Evolutionary conservation across 1,284 basidiomycete species (phyloP), one percentile per base, ranked within the genome.

Genomic region (Ceratobasidium sp.): DNA sequence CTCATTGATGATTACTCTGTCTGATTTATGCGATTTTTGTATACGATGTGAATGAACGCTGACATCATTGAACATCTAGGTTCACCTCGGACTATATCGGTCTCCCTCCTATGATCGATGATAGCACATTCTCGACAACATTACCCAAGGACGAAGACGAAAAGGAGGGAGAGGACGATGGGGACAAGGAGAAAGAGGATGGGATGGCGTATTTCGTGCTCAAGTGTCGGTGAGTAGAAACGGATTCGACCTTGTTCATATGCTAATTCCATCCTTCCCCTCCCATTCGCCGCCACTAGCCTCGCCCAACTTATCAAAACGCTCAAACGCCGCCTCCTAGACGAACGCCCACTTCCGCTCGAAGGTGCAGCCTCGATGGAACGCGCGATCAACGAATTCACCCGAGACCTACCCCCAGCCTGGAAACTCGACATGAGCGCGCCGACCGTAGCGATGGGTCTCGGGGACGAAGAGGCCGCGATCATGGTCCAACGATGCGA

Each of bases 61-160:
- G 10, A 54, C 17, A 33, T 38, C 12, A 40, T 57, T 61, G 28
- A 46, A n/a, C n/a, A n/a, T n/a, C n/a, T 79, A 93, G 92, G 79
- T 92, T 93, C 82, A 86, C 91, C 44, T 90, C 92, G 3, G 92
- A 93, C 81, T 87, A 86, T 68, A 86, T 92, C 83, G 89, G 89
- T 5, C 89, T 90, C 75, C 85, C 88, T 17, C 88, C 92, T 0
- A 86, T 90, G 15, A 89, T 93, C 57, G 83, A 89, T 23, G 86
- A 88, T 28, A 83, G 86, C 76, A 85, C 87, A 3, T 88, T 87
- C 78, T 87, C 87, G 3, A 88, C 88, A 7, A 89, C n/a, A 83
- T 85, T 64, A 86, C 89, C 75, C 85, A 86, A 66, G 10, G 77
- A 79, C 44, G 76, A 67, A 2, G 88, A 90, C 76, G 89, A 82